Conservation (phyloP, 495 filamentous ascomycete genomes). For the Lindgomyces ingoldianus region DNA sequence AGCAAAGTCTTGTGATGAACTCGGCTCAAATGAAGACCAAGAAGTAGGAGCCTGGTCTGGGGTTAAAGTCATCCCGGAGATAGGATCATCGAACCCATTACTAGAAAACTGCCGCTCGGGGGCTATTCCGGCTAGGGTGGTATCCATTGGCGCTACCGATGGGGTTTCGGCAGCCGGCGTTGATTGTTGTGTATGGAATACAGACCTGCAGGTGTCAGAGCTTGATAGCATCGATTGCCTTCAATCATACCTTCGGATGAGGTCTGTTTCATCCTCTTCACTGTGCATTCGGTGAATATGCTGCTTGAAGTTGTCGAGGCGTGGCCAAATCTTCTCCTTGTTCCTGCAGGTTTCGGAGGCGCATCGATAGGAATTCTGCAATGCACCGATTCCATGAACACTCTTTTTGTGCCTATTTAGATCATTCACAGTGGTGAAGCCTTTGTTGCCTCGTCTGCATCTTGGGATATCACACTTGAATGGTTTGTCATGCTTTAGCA, state of each 20-base stretch:
- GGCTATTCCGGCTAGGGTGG: constrained; percentile 35
- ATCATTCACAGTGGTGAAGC: constrained; percentile 84
- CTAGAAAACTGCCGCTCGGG: constrained; percentile 22
- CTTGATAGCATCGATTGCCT: neutral
- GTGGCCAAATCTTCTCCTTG: constrained; percentile 78
- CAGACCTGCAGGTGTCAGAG: constrained; percentile 7
- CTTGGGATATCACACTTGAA: constrained; percentile 63
- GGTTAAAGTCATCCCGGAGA: constrained; percentile 31
- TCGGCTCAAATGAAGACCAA: constrained; percentile 27
- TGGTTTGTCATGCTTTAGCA: constrained; percentile 72
- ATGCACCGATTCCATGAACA: constrained; percentile 43
- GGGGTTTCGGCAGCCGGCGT: neutral
- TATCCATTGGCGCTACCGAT: constrained; percentile 36
- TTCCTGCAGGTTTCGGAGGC: constrained; percentile 62
- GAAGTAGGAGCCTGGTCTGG: constrained; percentile 24
- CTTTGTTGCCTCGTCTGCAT: constrained; percentile 60
- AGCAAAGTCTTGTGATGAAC: constrained; percentile 20
- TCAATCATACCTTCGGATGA: constrained; percentile 56
- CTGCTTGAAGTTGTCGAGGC: constrained; percentile 87
- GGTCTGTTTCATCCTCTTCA: constrained; percentile 53
- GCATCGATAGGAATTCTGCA: constrained; percentile 67
- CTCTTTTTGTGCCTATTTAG: constrained; percentile 43
- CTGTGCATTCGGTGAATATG: constrained; percentile 81
- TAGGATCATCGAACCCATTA: constrained; percentile 29
- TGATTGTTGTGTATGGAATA: neutral